A percentile compares a stretch with the other conserved stretches of the same genome.
Conservation (phyloP, 768 basidiomycete genomes). For the Galerina marginata region DNA sequence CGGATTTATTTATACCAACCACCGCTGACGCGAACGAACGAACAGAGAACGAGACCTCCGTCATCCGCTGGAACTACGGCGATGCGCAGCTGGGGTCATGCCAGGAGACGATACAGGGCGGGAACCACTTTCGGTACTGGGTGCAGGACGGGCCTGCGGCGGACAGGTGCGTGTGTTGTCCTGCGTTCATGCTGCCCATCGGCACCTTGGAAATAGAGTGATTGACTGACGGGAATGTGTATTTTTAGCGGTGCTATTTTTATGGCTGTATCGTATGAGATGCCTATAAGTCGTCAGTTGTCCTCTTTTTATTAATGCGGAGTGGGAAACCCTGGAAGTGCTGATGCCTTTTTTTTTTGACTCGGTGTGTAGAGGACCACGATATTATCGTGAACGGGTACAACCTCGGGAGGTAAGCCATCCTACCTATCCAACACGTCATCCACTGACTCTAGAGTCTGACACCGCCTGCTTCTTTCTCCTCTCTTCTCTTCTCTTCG, state of each 20-base stretch:
- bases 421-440: neutral
- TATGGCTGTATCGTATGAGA: constrained; percentile 77
- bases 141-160: constrained; percentile 68
- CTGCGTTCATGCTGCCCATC: neutral
- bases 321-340: neutral
- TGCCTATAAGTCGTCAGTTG: constrained; percentile 58
- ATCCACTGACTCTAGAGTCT: neutral
- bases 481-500: neutral
- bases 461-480: neutral
- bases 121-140: constrained; percentile 92
- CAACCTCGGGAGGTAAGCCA: constrained; percentile 70
- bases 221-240: neutral
- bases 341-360: constrained; percentile 2
- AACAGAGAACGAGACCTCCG: constrained; percentile 79
- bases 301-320: neutral
- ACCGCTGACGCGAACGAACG: too few species aligned
- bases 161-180: constrained; percentile 52
- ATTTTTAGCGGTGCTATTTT: constrained; percentile 68
- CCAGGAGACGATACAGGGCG: constrained; percentile 83
- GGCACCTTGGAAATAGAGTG: too few species aligned
- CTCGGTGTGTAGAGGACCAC: constrained; percentile 51
- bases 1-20: too few species aligned
- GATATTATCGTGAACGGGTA: constrained; percentile 83
- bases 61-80: constrained; percentile 86
- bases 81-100: constrained; percentile 85